A percentile compares a stretch with the other conserved stretches of the same genome.
Conservation (phyloP, 768 basidiomycete species). For the Ephemerocybe angulata region DNA sequence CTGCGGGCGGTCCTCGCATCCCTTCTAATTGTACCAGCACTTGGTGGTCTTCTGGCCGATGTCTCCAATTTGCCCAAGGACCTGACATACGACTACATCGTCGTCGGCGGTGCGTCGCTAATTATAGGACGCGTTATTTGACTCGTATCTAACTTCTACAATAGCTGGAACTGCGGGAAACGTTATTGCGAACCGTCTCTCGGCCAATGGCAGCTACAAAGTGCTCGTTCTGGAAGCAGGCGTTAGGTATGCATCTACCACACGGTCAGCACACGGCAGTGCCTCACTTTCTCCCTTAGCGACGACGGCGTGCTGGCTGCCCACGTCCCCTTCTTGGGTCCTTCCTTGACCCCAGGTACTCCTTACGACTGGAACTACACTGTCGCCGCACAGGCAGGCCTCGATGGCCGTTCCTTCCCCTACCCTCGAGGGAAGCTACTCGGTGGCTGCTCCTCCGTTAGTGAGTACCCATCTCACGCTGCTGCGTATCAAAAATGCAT, state of each 20-base stretch:
- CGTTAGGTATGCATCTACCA: not conserved
- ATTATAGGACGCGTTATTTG: not conserved
- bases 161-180: slow-evolving; percentile 19
- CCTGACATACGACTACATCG: slow-evolving; percentile 11
- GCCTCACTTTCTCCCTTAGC: slow-evolving; percentile 5
- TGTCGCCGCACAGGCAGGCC: slow-evolving; percentile 25
- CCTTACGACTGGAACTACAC: slow-evolving; percentile 33
- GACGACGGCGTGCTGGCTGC: slow-evolving; percentile 20
- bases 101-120: not conserved
- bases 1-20: slow-evolving; percentile 4
- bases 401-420: slow-evolving; percentile 27
- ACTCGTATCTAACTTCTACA: not conserved
- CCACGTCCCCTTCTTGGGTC: slow-evolving; percentile 20
- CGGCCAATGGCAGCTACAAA: not conserved
- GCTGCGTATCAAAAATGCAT: not conserved
- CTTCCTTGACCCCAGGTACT: slow-evolving; percentile 17
- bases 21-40: slow-evolving; percentile 3
- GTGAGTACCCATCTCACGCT: slow-evolving; percentile 16
- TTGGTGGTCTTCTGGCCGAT: slow-evolving; percentile 10
- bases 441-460: slow-evolving; percentile 30
- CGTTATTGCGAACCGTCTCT: slow-evolving; percentile 4
- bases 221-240: slow-evolving; percentile 9
- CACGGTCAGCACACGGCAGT: not conserved
- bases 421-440: slow-evolving; percentile 33
- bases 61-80: slow-evolving; percentile 5